Evolutionary conservation across 108 stramenopile genomes (phyloP).

Genomic region (Skeletonema marinoi): DNA sequence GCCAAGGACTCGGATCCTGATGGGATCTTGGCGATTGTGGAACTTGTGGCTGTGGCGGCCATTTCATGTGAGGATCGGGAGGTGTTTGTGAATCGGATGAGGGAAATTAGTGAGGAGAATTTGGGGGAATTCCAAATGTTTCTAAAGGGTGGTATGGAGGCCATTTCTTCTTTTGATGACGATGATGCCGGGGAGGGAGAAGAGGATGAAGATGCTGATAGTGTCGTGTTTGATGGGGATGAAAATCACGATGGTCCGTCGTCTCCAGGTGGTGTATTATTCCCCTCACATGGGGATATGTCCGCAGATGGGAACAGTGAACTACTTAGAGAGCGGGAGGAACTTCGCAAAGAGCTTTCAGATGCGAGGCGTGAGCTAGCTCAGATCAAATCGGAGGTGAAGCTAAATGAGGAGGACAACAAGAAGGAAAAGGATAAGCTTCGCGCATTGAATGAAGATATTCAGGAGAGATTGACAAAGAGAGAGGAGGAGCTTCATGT

Average conservation of each 20-base stretch:
- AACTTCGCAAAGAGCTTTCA: slow-evolving; percentile 43
- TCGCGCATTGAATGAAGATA: slow-evolving; percentile 74
- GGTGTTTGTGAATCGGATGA: slow-evolving; percentile 73
- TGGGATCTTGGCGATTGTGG: slow-evolving; percentile 65
- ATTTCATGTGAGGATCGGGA: slow-evolving; percentile 78
- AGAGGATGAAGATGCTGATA: slow-evolving; percentile 49
- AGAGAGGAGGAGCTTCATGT: slow-evolving; percentile 71
- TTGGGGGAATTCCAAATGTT: slow-evolving; percentile 79
- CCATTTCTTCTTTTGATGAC: slow-evolving; percentile 61
- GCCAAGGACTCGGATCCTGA: slow-evolving; percentile 56
- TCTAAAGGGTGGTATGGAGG: slow-evolving; percentile 63
- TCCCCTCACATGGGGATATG: slow-evolving; percentile 31
- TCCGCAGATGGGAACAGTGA: slow-evolving; percentile 42
- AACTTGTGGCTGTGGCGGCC: slow-evolving; percentile 83
- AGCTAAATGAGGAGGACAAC: slow-evolving; percentile 60
- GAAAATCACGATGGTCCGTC: slow-evolving; percentile 26
- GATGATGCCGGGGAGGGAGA: slow-evolving; percentile 55
- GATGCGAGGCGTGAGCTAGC: slow-evolving; percentile 75
- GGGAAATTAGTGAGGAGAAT: slow-evolving; percentile 65
- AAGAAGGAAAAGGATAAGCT: slow-evolving; percentile 75
- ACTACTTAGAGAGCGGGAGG: slow-evolving; percentile 47
- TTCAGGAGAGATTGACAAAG: slow-evolving; percentile 76
- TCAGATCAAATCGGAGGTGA: slow-evolving; percentile 58
- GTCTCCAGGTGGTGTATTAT: slow-evolving; percentile 38
- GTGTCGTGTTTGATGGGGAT: slow-evolving; percentile 29